These are phyloP conservation scores for Letharia columbiana DNA, from an alignment of 495 filamentous ascomycete species.

Conservation along the genomic window DNA sequence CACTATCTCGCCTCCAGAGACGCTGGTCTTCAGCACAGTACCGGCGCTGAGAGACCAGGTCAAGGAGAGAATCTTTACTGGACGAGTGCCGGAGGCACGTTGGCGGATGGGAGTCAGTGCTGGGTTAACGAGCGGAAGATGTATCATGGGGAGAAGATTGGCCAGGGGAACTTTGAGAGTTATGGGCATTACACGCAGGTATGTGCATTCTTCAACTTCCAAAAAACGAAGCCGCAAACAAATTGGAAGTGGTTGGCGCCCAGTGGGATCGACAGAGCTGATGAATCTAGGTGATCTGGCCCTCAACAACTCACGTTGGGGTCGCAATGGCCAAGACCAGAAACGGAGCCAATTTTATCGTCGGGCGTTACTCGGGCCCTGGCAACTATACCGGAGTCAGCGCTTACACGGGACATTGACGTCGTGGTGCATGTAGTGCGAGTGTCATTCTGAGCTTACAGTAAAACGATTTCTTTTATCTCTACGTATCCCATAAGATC, in stretches of 20 bases:
- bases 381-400: constrained; percentile 33
- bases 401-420: constrained; percentile 12
- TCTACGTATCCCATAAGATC: too few species aligned
- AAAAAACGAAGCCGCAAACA: too few species aligned
- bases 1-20: constrained; percentile 28
- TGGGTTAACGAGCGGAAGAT: constrained; percentile 32
- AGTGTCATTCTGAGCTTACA: too few species aligned
- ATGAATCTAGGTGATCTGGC: constrained; percentile 31
- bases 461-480: too few species aligned
- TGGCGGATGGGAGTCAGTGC: constrained; percentile 20
- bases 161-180: constrained; percentile 29
- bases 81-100: constrained; percentile 15
- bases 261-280: too few species aligned
- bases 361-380: constrained; percentile 33
- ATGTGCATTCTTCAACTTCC: constrained; percentile 21
- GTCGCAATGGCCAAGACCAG: constrained; percentile 30
- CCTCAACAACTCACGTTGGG: constrained; percentile 31
- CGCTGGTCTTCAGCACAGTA: constrained; percentile 30
- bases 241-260: background rate
- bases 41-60: constrained; percentile 26
- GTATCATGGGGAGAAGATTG: constrained; percentile 35
- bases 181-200: constrained; percentile 37
- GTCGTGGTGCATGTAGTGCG: too few species aligned
- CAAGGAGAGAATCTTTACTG: constrained; percentile 37
- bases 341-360: constrained; percentile 31